Base-by-base conservation (phyloP, 345 rosid genomes). In the Sapria himalayana region DNA sequence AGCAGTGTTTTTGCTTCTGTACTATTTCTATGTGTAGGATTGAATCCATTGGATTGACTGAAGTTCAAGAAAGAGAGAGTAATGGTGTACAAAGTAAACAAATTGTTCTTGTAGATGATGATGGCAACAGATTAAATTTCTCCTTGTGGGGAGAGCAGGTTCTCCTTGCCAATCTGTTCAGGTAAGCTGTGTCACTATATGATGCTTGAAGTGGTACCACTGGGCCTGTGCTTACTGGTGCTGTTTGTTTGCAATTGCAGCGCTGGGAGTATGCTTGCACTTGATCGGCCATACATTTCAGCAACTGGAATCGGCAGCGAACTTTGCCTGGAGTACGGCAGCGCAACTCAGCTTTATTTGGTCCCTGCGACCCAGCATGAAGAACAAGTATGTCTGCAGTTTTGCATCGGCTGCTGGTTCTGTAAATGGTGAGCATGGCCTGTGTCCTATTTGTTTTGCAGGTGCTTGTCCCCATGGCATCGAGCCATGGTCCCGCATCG, bases 71-170 rank as follows among this genome's bases (percentile, higher is more conserved):
- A 41, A 38, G 39, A 23, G 63, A 43, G 48, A 64, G 62, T 47
- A n/a, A n/a, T n/a, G 63, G 65, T 59, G 50, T 68, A 45, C 61
- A 69, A 52, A 64, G 63, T 62, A 84, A 64, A 57, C 65, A 79
- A 52, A 67, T 89, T 34, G 47, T 66, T 43, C 86, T 84, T 40
- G 63, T 76, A 25, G 98, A 82, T 54, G 63, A 59, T 31, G 84
- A 82, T 55, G 86, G 78, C 6, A 41, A 53, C 55, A 70, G 49
- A 57, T 33, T 77, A 33, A 71, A 75, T 19, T 79, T 79, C 63
- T 58, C 82, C 45, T 56, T 89, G 49, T 82, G 98, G 98, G 94
- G 81, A 27, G 93, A 89, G 54, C 94, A 82, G 52, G 64, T 66
- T 57, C 51, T 74, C 46, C 59, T 82, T 21, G 84, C 86, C 54